Conservation (phyloP, 1,284 basidiomycete species). For the Cutaneotrichosporon cavernicola region DNA sequence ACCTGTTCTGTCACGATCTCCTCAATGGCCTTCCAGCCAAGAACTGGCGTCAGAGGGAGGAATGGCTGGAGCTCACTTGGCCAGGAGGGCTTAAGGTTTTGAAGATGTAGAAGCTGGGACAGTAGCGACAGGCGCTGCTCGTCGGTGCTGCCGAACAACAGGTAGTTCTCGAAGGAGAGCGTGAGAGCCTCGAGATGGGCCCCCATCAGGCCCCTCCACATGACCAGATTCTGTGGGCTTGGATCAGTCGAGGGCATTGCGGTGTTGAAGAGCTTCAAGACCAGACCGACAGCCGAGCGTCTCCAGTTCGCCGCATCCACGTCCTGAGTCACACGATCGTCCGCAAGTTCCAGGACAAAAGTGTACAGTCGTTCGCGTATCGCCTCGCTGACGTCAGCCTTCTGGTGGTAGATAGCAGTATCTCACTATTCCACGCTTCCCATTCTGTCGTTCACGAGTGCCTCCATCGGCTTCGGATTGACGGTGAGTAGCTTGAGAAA, state of each 20-base stretch:
- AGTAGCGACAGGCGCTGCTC: constrained; percentile 36
- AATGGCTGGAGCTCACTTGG: constrained; percentile 29
- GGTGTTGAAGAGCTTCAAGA: constrained; percentile 33
- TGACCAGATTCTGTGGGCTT: constrained; percentile 32
- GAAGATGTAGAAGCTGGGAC: constrained; percentile 29
- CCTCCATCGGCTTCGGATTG: constrained; percentile 33
- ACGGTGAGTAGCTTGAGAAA: constrained; percentile 41
- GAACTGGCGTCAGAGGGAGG: constrained; percentile 26
- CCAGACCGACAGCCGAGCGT: constrained; percentile 30
- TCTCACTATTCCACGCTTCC: constrained; percentile 26
- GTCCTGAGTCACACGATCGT: constrained; percentile 31
- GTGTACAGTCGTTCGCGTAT: constrained; percentile 38
- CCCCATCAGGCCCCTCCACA: constrained; percentile 32
- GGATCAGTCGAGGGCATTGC: constrained; percentile 30
- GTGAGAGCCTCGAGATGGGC: constrained; percentile 38
- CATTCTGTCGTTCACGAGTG: constrained; percentile 24
- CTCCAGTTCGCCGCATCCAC: constrained; percentile 26
- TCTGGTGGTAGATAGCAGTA: background rate
- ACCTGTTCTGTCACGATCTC: constrained; percentile 37
- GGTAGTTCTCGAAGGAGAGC: constrained; percentile 39
- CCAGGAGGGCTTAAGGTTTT: constrained; percentile 33
- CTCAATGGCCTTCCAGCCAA: constrained; percentile 42
- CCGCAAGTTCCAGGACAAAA: constrained; percentile 40
- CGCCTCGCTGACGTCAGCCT: background rate
- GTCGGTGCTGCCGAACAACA: constrained; percentile 38